Percentiles rank a stretch among this genome's conserved stretches.
Conservation (phyloP, 306 rosid genomes). For the Inga oerstediana region DNA sequence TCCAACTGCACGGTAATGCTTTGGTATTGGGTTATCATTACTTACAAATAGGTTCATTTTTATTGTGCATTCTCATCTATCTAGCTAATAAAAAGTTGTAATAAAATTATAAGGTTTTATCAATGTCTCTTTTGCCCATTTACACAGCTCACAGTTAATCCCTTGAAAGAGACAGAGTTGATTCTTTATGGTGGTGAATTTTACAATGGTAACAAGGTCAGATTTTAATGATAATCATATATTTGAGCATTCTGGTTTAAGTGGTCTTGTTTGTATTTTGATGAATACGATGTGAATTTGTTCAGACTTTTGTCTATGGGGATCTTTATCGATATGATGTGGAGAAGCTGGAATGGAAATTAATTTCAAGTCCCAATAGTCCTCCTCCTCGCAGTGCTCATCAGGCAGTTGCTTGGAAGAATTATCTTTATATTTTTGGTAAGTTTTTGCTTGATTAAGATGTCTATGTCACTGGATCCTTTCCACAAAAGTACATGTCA, state of each 20-base stretch:
- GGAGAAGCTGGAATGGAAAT: conserved; percentile 93
- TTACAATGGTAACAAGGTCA: conserved; percentile 93
- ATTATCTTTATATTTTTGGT: conserved; percentile 90
- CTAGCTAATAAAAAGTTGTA: neutral
- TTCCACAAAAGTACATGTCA: neutral
- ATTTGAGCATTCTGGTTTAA: neutral
- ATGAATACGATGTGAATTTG: conserved; percentile 24
- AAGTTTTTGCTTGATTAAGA: conserved; percentile 13
- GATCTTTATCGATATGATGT: conserved; percentile 84
- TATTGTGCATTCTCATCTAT: neutral
- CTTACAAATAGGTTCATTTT: neutral
- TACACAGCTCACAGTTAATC: conserved; percentile 79
- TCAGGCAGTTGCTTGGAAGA: conserved; percentile 97
- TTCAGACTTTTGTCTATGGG: conserved; percentile 87
- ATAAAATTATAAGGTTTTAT: conserved; percentile 5
- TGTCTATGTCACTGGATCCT: neutral
- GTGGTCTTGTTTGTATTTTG: neutral
- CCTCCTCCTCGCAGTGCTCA: conserved; percentile 99
- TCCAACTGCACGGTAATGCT: conserved; percentile 81
- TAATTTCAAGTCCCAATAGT: conserved; percentile 89
- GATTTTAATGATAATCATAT: conserved; percentile 1
- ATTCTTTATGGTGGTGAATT: conserved; percentile 94
- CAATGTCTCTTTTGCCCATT: neutral
- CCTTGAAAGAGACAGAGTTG: conserved; percentile 90
- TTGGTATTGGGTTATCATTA: neutral